phyloP scores from a whole-genome alignment of 2,329 filamentous ascomycete species.

The Cercospora sp. region DNA sequence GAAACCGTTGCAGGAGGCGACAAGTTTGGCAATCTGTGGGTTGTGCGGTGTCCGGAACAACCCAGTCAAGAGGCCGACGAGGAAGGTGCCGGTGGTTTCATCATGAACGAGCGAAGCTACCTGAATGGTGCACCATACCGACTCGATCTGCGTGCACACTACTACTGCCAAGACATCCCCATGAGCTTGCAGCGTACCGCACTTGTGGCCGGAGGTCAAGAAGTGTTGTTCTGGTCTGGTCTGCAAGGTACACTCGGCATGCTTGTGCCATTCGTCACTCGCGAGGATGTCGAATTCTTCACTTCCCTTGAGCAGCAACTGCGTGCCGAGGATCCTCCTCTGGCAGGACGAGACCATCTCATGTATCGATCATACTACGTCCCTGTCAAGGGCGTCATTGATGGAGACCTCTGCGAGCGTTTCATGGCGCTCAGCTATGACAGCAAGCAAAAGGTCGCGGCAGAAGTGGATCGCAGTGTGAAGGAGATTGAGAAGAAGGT shows the following conservation, averaged over 20 bases:
- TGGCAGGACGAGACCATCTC: conserved; percentile 90
- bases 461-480: conserved; percentile 85
- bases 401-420: conserved; percentile 93
- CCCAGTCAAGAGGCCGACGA: conserved; percentile 89
- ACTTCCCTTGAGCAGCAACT: conserved; percentile 88
- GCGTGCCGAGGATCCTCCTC: conserved; percentile 78
- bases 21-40: conserved; percentile 96
- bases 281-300: conserved; percentile 97
- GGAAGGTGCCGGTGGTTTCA: conserved; percentile 82
- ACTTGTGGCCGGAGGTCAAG: conserved; percentile 86
- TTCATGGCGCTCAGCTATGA: conserved; percentile 81
- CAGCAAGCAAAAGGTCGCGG: conserved; percentile 93
- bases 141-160: conserved; percentile 81
- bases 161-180: conserved; percentile 88
- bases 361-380: conserved; percentile 96
- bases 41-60: conserved; percentile 83
- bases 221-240: conserved; percentile 90
- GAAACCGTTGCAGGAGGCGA: conserved; percentile 93
- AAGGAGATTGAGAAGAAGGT: conserved; percentile 96
- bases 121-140: conserved; percentile 86
- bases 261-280: conserved; percentile 84
- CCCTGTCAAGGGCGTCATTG: conserved; percentile 93
- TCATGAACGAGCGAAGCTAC: conserved; percentile 87
- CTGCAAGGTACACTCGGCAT: conserved; percentile 93
- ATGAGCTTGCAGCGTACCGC: conserved; percentile 86